Conservation (phyloP, 2,329 filamentous ascomycete species). For the Meredithiella fracta region DNA sequence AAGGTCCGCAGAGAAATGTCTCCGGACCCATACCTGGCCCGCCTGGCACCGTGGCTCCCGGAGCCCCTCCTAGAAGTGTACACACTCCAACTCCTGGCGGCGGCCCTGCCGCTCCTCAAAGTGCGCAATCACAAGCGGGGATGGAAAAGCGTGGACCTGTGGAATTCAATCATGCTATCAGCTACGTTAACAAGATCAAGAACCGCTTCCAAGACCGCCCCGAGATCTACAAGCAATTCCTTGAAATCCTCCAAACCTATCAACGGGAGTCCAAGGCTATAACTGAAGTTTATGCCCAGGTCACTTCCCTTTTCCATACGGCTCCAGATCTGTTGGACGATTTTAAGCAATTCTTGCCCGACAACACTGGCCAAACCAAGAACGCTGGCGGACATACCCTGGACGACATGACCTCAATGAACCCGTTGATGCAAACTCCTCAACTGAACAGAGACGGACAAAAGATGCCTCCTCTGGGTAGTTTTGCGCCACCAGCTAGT, state of each 20-base stretch:
- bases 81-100: slow-evolving; percentile 43
- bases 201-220: slow-evolving; percentile 94
- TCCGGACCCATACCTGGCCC: slow-evolving; percentile 13
- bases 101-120: slow-evolving; percentile 44
- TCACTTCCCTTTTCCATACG: slow-evolving; percentile 81
- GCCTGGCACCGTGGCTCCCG: slow-evolving; percentile 17
- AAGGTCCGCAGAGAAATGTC: slow-evolving; percentile 19
- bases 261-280: slow-evolving; percentile 97
- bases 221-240: slow-evolving; percentile 97
- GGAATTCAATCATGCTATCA: slow-evolving; percentile 98
- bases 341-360: slow-evolving; percentile 95
- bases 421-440: slow-evolving; percentile 36
- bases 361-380: slow-evolving; percentile 48
- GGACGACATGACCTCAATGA: slow-evolving; percentile 42
- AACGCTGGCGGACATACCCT: slow-evolving; percentile 34
- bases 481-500: slow-evolving; percentile 70
- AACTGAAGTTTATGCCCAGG: slow-evolving; percentile 93
- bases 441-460: slow-evolving; percentile 43
- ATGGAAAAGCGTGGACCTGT: slow-evolving; percentile 83
- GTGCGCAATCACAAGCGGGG: slow-evolving; percentile 40
- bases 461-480: slow-evolving; percentile 84
- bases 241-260: slow-evolving; percentile 96
- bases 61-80: slow-evolving; percentile 32
- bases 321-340: slow-evolving; percentile 92
- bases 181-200: slow-evolving; percentile 99